Percentiles rank a stretch among this genome's conserved stretches.
Conservation (phyloP, 345 rosid species). For the Toxicodendron radicans region DNA sequence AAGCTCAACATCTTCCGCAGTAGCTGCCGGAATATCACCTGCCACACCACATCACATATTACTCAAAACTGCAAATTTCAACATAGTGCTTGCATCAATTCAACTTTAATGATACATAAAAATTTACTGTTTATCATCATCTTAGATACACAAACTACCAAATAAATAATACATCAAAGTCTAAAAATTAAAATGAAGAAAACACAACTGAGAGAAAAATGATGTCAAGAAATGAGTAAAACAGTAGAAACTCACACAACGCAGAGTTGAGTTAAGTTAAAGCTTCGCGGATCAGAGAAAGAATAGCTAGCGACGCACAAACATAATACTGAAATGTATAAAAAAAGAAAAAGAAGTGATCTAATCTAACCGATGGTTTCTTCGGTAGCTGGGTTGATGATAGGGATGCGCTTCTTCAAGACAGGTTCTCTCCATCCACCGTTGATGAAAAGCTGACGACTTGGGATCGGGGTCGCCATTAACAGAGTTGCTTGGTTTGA, state of each 20-base stretch:
- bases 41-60: constrained; percentile 2
- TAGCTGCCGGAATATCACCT: constrained; percentile 96
- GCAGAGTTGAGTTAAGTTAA: neutral
- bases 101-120: neutral
- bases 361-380: constrained; percentile 61
- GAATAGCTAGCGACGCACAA: neutral
- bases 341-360: neutral
- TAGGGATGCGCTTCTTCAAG: constrained; percentile 63
- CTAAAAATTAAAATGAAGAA: too few species aligned
- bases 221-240: too few species aligned
- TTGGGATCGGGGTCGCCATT: constrained; percentile 62
- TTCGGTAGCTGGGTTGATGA: constrained; percentile 82
- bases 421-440: constrained; percentile 86
- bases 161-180: neutral
- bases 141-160: too few species aligned
- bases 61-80: neutral
- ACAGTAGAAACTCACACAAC: too few species aligned
- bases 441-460: constrained; percentile 70
- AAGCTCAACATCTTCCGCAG: constrained; percentile 86
- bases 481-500: neutral
- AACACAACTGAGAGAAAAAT: too few species aligned
- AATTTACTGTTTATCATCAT: too few species aligned
- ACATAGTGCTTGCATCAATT: neutral
- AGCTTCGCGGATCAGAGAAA: neutral
- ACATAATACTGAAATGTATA: neutral